A percentile compares a stretch with the other conserved stretches of the same genome.
These are phyloP conservation scores for Myxozyma lipomycoides DNA, from an alignment of 805 yeast genomes.

Conservation along the genomic window DNA sequence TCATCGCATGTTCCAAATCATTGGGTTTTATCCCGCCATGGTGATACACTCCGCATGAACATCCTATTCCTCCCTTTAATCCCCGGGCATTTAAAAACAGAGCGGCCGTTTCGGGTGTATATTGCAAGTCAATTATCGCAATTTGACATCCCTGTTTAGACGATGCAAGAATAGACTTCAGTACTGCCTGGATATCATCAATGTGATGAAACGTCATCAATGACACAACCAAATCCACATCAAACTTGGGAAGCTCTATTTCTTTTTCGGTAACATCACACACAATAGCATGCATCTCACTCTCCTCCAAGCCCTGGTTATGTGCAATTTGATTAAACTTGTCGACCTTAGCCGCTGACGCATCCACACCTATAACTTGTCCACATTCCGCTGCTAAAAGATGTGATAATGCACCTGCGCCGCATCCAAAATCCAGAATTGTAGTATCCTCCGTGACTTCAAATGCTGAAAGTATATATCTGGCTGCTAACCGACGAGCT, in stretches of 20 bases:
- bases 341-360: slow-evolving; percentile 5
- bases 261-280: slow-evolving; percentile 5
- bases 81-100: slow-evolving; percentile 3
- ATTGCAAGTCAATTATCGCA: slow-evolving; percentile 14
- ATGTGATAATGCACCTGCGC: slow-evolving; percentile 24
- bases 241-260: background rate
- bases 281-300: slow-evolving; percentile 11
- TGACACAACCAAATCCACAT: slow-evolving; percentile 11
- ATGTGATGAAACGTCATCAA: slow-evolving; percentile 23
- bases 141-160: slow-evolving; percentile 12
- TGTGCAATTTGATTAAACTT: slow-evolving; percentile 10
- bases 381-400: slow-evolving; percentile 8
- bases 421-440: slow-evolving; percentile 23
- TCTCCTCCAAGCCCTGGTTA: slow-evolving; percentile 17
- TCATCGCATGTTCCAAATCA: slow-evolving; percentile 4
- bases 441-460: background rate
- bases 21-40: slow-evolving; percentile 12
- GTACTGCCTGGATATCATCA: slow-evolving; percentile 4
- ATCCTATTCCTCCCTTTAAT: background rate
- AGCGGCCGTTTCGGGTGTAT: slow-evolving; percentile 1
- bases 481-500: background rate
- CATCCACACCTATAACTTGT: slow-evolving; percentile 16
- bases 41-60: slow-evolving; percentile 3
- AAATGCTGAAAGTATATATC: background rate
- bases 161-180: background rate